phyloP scores from a whole-genome alignment of 2,329 filamentous ascomycete species.

The Neocucurbitaria cava region DNA sequence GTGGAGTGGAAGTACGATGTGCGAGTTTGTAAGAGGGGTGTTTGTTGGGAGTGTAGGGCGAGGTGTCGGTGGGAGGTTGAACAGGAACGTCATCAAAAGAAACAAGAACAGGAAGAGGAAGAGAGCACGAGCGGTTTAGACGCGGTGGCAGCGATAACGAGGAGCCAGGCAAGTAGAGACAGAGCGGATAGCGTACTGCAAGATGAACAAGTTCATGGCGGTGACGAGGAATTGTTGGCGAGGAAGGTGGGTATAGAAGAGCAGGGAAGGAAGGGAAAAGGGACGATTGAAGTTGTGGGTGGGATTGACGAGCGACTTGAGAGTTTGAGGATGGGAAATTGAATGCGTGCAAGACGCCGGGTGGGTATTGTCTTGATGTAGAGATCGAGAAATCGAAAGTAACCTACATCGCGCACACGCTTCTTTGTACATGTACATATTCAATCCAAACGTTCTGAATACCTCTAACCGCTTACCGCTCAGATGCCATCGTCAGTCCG shows the following conservation, averaged over 20 bases:
- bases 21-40: constrained; percentile 38
- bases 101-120: constrained; percentile 2
- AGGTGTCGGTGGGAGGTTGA: constrained; percentile 42
- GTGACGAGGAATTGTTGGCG: constrained; percentile 27
- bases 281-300: constrained; percentile 22
- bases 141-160: too few relatives aligned
- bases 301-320: constrained; percentile 31
- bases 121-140: too few relatives aligned
- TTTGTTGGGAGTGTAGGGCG: constrained; percentile 45
- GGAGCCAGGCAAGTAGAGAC: constrained; percentile 26
- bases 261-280: constrained; percentile 14
- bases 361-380: too few relatives aligned
- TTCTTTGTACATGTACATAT: constrained; percentile 26
- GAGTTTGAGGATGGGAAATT: background rate
- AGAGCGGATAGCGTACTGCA: constrained; percentile 43
- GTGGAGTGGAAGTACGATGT: constrained; percentile 46
- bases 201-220: constrained; percentile 22
- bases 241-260: constrained; percentile 34
- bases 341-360: background rate
- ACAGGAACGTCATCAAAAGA: too few relatives aligned
- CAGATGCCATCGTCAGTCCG: background rate
- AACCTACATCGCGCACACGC: background rate
- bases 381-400: background rate
- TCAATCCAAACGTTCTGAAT: background rate
- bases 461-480: background rate